Base-by-base conservation (phyloP, 176 grass and related monocot genomes). In the Eremochloa ophiuroides region DNA sequence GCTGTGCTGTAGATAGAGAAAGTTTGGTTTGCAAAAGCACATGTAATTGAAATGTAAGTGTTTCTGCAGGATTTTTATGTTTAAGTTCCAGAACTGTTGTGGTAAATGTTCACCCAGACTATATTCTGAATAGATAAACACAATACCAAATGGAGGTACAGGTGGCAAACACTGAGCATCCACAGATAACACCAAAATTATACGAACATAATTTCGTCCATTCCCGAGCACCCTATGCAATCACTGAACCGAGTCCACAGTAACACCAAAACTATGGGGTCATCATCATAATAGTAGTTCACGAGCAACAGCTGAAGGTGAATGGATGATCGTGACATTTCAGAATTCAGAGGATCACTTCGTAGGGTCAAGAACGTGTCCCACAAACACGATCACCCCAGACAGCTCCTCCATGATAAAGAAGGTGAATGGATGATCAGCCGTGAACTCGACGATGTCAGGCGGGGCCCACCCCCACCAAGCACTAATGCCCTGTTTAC, bases 401-500 rank as follows among this genome's bases (percentile, higher is more conserved):
- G 85, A 87, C 4, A 0, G 27, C 51, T 82, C 78, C 71, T 82
- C 85, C 63, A 76, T 75, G 71, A 87, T 68, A n/a, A 82, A 38
- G 71, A 87, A 76, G 2, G 62, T 82, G 71, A 87, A 87, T 1
- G 78, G 62, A 27, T 87, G 71, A 8, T 70, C 78, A 0, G 62
- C 78, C 7, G 66, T 3, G 62, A 86, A 81, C 22, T 86, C 22
- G 0, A 67, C 44, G 4, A 25, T 13, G 16, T 40, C 59, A 18
- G 47, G 47, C 17, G 47, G 15, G 12, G 42, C 3, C 13, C 2
- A 0, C 59, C 44, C 0, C 69, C 35, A 0, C 38, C 50, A 2
- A 28, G 3, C 29, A 44, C n/a, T n/a, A n/a, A n/a, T n/a, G n/a
- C n/a, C n/a, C n/a, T n/a, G n/a, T n/a, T n/a, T n/a, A n/a, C n/a